Percentiles rank a stretch among this genome's conserved stretches.
These are phyloP conservation scores for Glebionis coronaria DNA, from an alignment of 129 eudicot genomes.

Conservation along the genomic window DNA sequence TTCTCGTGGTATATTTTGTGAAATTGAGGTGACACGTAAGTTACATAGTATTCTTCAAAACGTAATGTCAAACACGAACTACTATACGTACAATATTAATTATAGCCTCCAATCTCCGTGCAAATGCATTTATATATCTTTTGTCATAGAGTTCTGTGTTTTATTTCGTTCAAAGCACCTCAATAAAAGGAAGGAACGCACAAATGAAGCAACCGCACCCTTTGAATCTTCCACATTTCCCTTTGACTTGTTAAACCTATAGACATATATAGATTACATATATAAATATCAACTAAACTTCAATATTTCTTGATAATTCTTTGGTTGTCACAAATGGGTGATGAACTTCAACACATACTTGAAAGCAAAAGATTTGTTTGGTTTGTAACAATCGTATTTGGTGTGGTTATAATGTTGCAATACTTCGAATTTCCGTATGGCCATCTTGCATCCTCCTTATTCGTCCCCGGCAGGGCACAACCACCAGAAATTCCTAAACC, in stretches of 20 bases:
- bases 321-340: neutral
- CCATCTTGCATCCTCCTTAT: neutral
- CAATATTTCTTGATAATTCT: neutral
- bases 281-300: too few relatives aligned
- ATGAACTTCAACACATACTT: neutral
- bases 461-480: slow-evolving; percentile 20
- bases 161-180: neutral
- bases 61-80: too few relatives aligned
- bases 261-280: too few relatives aligned
- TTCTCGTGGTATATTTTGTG: too few relatives aligned
- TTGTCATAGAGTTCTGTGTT: neutral
- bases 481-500: slow-evolving; percentile 16
- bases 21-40: too few relatives aligned
- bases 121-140: neutral
- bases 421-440: neutral
- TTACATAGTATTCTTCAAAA: too few relatives aligned
- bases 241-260: neutral
- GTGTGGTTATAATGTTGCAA: neutral
- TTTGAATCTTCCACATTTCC: neutral
- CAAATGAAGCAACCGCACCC: neutral
- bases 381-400: neutral
- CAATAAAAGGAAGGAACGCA: neutral
- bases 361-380: neutral
- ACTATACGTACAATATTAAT: too few relatives aligned
- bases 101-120: neutral